Evolutionary conservation across 352 stramenopile species (phyloP).

Genomic region (Phytophthora nicotianae): DNA sequence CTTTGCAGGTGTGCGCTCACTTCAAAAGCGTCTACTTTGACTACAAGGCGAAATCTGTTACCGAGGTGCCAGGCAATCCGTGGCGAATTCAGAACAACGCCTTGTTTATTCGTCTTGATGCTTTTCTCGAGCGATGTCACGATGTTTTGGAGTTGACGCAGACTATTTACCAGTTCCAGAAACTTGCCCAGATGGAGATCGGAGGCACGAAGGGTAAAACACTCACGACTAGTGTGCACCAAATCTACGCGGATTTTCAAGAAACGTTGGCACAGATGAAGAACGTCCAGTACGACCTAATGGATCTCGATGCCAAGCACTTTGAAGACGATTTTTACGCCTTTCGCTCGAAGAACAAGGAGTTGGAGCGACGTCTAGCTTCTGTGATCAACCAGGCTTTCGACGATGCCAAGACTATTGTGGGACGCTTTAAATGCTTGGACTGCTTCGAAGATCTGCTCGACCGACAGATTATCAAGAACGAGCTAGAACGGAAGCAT

Average conservation of each 20-base stretch:
- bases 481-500: slow-evolving; percentile 91
- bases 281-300: slow-evolving; percentile 85
- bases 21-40: slow-evolving; percentile 94
- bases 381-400: slow-evolving; percentile 93
- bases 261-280: slow-evolving; percentile 81
- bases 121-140: slow-evolving; percentile 92
- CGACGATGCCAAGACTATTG: slow-evolving; percentile 91
- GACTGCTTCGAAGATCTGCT: slow-evolving; percentile 92
- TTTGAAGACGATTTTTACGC: slow-evolving; percentile 94
- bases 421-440: slow-evolving; percentile 89
- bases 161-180: slow-evolving; percentile 91
- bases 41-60: slow-evolving; percentile 88
- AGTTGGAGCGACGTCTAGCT: slow-evolving; percentile 85
- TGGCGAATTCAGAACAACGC: slow-evolving; percentile 94
- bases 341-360: slow-evolving; percentile 89
- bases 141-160: slow-evolving; percentile 90
- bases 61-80: slow-evolving; percentile 83
- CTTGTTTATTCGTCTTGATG: slow-evolving; percentile 90
- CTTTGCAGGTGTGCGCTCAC: slow-evolving; percentile 81
- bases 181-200: slow-evolving; percentile 89
- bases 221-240: slow-evolving; percentile 87
- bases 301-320: slow-evolving; percentile 89
- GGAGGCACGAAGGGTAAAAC: slow-evolving; percentile 94
- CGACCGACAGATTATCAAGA: slow-evolving; percentile 83
- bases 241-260: slow-evolving; percentile 90